These are phyloP conservation scores for Tulasnella sp. DNA, from an alignment of 768 basidiomycete species.

Conservation along the genomic window DNA sequence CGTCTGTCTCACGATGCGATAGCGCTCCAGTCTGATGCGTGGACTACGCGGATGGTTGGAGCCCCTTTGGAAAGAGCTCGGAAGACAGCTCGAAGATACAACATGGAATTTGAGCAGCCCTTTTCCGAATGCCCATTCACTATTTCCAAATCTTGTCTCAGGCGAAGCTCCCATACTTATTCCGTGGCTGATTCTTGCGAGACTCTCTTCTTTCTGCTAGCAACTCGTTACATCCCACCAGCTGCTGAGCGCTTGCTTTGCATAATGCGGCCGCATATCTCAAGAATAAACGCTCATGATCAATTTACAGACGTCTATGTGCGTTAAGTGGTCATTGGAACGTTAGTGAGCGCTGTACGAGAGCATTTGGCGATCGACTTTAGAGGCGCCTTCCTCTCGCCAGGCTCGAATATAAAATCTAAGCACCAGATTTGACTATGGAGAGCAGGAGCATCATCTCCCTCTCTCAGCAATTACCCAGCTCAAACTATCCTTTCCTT, in stretches of 20 bases:
- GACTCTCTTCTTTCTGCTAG: neutral
- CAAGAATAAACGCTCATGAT: neutral
- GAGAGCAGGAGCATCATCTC: too few relatives aligned
- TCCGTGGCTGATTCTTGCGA: too few relatives aligned
- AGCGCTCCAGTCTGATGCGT: neutral
- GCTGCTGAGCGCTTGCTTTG: neutral
- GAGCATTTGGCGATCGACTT: too few relatives aligned
- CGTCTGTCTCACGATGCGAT: too few relatives aligned
- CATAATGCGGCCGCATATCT: neutral
- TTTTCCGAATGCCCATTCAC: neutral
- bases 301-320: neutral
- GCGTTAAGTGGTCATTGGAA: neutral
- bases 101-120: neutral
- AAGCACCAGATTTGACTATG: too few relatives aligned
- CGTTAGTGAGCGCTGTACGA: neutral
- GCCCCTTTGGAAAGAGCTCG: neutral
- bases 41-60: neutral
- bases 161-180: neutral
- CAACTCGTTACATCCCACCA: neutral
- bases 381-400: too few relatives aligned
- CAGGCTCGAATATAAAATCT: too few relatives aligned
- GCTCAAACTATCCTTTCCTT: too few relatives aligned
- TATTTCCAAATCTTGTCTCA: neutral
- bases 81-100: neutral
- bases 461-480: too few relatives aligned